Evolutionary conservation across 371 early-diverging fungal species (phyloP), one percentile per base, ranked within the genome.

Genomic region (Zychaea mexicana): DNA sequence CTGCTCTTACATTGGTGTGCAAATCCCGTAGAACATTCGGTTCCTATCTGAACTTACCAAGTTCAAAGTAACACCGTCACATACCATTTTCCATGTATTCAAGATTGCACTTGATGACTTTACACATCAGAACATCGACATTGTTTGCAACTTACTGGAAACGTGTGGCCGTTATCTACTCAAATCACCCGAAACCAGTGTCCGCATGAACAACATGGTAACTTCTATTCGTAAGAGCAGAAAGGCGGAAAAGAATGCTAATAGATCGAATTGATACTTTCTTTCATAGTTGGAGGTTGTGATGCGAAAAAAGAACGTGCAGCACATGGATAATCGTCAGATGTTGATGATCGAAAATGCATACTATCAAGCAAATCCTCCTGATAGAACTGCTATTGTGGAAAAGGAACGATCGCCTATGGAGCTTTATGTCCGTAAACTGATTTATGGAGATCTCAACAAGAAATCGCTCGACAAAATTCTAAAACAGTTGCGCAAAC

Each of bases 281-380:
- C 26, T 32, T 7, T 56, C 9, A 26, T 71, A 82, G 79, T 61
- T 98, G 57, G 97, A 96, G 22, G 92, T 94, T 5, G 79, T 97
- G 70, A 89, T 92, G 87, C 83, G 94, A 33, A 97, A 96, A 71
- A 94, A 93, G 64, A 86, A 84, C 2, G 90, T 87, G 12, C 86
- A 90, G 49, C 89, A 92, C 68, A 67, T 97, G 30, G 98, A 98
- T 69, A 90, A 84, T 53, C 87, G 96, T 10, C 90, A 92, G 38
- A 67, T 83, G 6, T 64, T 95, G 57, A 91, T 98, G 89, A 89
- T 98, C 38, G 97, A 98, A 33, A 96, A 96, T 69, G 97, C 97
- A 0, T 94, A 89, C 64, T 93, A 92, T 68, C 90, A 90, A 78
- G 96, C 94, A 63, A 91, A 93, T 69, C 97, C 94, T 4, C 94